Base-by-base conservation (phyloP, 2,329 filamentous ascomycete species). In the Phialophora tarda region DNA sequence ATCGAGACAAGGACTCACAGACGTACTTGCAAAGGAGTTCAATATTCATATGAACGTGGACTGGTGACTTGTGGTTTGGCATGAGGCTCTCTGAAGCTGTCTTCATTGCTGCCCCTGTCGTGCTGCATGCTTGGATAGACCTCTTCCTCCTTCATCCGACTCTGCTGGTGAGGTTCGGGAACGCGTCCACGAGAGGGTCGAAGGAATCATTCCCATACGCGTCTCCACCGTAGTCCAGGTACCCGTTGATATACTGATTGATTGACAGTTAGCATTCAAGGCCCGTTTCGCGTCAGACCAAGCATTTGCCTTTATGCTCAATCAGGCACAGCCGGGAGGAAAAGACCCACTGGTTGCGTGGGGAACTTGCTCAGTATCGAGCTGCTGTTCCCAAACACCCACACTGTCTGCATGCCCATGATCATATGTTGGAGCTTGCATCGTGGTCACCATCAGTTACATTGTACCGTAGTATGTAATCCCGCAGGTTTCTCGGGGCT, bases 391-490 rank as follows among this genome's bases (percentile, higher is more conserved):
- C 82, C 82, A 74, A 82, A 79, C 0, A 80, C 73, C 78, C 80
- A 83, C 1, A 80, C 80, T 0, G 76, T 71, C 55, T 71, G 69
- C 62, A 68, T 68, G 10, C 67, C 64, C 61, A 54, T 54, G 11
- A 63, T 4, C 26, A 58, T 32, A 2, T 14, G 82, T 69, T 80
- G 77, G 59, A 82, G 65, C 23, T n/a, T n/a, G 14, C 17, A 48
- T 17, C 17, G 41, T 34, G 7, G 10, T 51, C 21, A 5, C 10
- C 21, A 51, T 12, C 48, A 51, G 24, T 6, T n/a, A n/a, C 4
- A 10, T n/a, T 79, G 69, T 82, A 79, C 81, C 77, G 79, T 80
- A 82, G 81, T 1, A 80, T 72, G 79, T 82, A 82, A 70, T 83
- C 82, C 69, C 80, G 78, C 60, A 82, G 66, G 32, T 34, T 34